Evolutionary conservation across 495 filamentous ascomycete genomes (phyloP).

Genomic region (Aspergillus saccharolyticus): DNA sequence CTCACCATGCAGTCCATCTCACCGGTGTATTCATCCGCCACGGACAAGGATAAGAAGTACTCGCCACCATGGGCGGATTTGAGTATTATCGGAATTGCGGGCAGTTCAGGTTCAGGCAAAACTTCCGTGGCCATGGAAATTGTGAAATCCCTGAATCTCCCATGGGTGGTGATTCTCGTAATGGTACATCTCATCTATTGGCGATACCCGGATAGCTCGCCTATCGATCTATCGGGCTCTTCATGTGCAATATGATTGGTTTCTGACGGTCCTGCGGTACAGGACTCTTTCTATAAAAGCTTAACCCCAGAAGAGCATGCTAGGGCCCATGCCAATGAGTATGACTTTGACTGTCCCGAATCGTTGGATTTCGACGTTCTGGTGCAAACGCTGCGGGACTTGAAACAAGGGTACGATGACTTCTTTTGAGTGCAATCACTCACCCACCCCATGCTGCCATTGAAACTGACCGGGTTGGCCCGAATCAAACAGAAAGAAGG

Average conservation of each 20-base stretch:
- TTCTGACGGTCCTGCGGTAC: slow-evolving; percentile 22
- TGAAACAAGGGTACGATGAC: slow-evolving; percentile 81
- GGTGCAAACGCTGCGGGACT: slow-evolving; percentile 70
- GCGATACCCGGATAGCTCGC: background rate
- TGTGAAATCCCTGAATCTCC: slow-evolving; percentile 80
- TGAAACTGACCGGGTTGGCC: slow-evolving; percentile 4
- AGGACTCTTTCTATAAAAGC: slow-evolving; percentile 97
- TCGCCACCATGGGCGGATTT: slow-evolving; percentile 90
- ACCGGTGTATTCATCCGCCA: slow-evolving; percentile 38
- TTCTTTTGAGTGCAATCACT: background rate
- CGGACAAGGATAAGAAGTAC: slow-evolving; percentile 58
- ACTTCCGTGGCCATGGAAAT: slow-evolving; percentile 93
- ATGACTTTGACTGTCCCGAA: slow-evolving; percentile 90
- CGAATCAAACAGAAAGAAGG: slow-evolving; percentile 62
- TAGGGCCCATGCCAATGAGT: slow-evolving; percentile 80
- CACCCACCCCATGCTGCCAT: background rate
- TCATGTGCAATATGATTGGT: background rate
- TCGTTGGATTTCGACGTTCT: slow-evolving; percentile 93
- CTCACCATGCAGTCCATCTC: slow-evolving; percentile 41
- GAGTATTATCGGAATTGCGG: slow-evolving; percentile 93
- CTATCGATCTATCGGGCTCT: background rate
- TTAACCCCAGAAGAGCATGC: slow-evolving; percentile 66
- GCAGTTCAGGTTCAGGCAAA: slow-evolving; percentile 94
- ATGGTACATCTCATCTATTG: slow-evolving; percentile 58
- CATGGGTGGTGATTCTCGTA: slow-evolving; percentile 95